These are phyloP conservation scores for Penicillium oxalicum DNA, from an alignment of 2,329 filamentous ascomycete species.

Conservation along the genomic window DNA sequence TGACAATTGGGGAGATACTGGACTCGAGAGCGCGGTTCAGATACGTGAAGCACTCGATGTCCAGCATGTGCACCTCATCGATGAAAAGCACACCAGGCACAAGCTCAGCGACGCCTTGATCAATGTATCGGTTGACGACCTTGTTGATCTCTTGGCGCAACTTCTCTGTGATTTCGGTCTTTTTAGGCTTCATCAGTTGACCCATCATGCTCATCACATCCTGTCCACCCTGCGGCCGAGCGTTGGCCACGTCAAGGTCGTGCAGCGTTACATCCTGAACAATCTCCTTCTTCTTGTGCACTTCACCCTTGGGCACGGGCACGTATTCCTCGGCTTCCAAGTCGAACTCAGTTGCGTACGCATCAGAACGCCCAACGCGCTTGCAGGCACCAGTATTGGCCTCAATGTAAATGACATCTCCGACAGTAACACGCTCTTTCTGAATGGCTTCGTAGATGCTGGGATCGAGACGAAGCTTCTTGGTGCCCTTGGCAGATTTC, in stretches of 20 bases:
- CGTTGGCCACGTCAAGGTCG: constrained; percentile 92
- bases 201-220: constrained; percentile 99
- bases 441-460: constrained; percentile 99
- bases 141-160: constrained; percentile 95
- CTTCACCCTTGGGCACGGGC: constrained; percentile 95
- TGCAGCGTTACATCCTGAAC: constrained; percentile 97
- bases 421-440: constrained; percentile 91
- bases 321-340: constrained; percentile 98
- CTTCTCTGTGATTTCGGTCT: constrained; percentile 99
- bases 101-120: constrained; percentile 93
- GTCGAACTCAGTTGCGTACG: constrained; percentile 97
- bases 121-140: constrained; percentile 97
- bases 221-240: constrained; percentile 90
- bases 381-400: constrained; percentile 98
- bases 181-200: constrained; percentile 98
- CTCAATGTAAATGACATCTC: constrained; percentile 98
- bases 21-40: constrained; percentile 97
- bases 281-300: constrained; percentile 99
- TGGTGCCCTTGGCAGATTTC: constrained; percentile 93
- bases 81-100: constrained; percentile 99
- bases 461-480: constrained; percentile 93
- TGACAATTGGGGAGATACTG: constrained; percentile 89
- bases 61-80: constrained; percentile 99
- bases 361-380: constrained; percentile 89
- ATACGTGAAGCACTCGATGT: constrained; percentile 98